These are phyloP conservation scores for Termitomyces sp. DNA, from an alignment of 768 basidiomycete species.

Conservation along the genomic window DNA sequence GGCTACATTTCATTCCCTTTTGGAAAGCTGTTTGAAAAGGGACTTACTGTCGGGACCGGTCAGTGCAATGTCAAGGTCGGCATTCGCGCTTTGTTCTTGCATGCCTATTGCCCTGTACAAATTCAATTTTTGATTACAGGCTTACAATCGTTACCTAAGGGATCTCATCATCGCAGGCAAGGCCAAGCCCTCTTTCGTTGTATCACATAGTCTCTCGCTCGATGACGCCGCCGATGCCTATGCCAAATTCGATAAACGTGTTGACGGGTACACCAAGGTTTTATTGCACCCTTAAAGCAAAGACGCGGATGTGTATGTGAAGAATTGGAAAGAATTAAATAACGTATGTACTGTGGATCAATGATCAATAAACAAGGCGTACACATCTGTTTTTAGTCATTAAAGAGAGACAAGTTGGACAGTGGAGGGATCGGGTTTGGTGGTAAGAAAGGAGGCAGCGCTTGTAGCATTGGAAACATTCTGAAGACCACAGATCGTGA, in stretches of 20 bases:
- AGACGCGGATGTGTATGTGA: background rate
- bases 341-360: background rate
- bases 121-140: constrained; percentile 19
- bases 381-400: background rate
- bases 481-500: constrained; percentile 30
- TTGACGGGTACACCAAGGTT: constrained; percentile 53
- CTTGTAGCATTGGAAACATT: constrained; percentile 21
- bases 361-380: background rate
- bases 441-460: constrained; percentile 21
- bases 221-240: constrained; percentile 48
- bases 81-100: background rate
- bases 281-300: constrained; percentile 38
- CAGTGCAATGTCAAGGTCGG: constrained; percentile 54
- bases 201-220: constrained; percentile 48
- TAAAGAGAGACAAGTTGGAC: constrained; percentile 9
- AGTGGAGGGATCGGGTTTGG: constrained; percentile 3
- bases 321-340: background rate
- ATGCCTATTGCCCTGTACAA: background rate
- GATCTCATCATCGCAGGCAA: constrained; percentile 51
- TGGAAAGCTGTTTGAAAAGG: constrained; percentile 53
- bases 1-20: constrained; percentile 53
- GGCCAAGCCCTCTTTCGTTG: constrained; percentile 52
- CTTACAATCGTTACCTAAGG: constrained; percentile 50
- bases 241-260: constrained; percentile 48
- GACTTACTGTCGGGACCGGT: constrained; percentile 48